phyloP scores from a whole-genome alignment of 805 yeast genomes.

The Kregervanrija fluxuum region DNA sequence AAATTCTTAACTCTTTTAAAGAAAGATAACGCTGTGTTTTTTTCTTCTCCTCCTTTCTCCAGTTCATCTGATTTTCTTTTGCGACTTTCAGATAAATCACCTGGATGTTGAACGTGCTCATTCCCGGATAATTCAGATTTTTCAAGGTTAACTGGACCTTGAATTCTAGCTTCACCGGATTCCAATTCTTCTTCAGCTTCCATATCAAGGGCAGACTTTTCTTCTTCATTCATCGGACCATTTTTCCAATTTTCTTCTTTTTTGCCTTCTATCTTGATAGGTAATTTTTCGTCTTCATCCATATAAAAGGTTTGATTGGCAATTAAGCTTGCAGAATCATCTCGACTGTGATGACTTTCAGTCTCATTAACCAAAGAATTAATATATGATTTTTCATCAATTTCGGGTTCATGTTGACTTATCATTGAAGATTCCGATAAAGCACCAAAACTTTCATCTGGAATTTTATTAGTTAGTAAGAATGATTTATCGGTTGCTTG shows the following conservation, averaged over 20 bases:
- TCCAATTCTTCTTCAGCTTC: no score
- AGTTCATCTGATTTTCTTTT: no score
- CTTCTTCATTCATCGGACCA: no score
- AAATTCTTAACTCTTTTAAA: no score
- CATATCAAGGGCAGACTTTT: no score
- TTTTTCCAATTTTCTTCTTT: background rate
- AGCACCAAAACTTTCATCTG: conserved; percentile 8
- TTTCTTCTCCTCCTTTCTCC: no score
- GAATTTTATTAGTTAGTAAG: background rate
- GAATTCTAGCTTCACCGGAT: no score
- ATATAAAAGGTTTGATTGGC: conserved; percentile 22
- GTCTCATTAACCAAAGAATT: conserved; percentile 22
- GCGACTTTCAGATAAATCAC: no score
- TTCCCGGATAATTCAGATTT: no score
- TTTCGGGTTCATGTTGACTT: conserved; percentile 6
- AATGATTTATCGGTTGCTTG: background rate
- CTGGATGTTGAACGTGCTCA: no score
- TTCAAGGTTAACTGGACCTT: no score
- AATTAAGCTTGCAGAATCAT: conserved; percentile 10
- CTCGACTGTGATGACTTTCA: conserved; percentile 2
- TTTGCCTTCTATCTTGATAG: background rate
- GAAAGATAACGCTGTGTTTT: no score
- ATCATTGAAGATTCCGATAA: conserved; percentile 24
- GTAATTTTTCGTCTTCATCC: conserved; percentile 11
- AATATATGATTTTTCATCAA: conserved; percentile 21